Evolutionary conservation across 2,329 filamentous ascomycete species (phyloP).

Genomic region (Fusarium sambucinum): DNA sequence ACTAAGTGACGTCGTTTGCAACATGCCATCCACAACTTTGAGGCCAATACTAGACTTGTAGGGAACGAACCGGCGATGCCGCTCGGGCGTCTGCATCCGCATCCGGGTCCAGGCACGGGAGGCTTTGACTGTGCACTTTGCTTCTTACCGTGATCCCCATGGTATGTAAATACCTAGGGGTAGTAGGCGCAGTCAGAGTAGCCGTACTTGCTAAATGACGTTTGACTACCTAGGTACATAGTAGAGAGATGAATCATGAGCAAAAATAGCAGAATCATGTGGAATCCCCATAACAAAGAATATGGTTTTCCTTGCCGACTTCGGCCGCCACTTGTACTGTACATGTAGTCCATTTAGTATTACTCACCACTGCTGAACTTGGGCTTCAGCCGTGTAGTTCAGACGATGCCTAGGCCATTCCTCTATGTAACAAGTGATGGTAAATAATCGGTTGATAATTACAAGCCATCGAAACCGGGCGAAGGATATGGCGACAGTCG

Average conservation of each 20-base stretch:
- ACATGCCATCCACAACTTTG: constrained; percentile 3
- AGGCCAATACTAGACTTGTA: constrained; percentile 5
- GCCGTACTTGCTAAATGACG: too few species aligned
- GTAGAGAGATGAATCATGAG: constrained; percentile 22
- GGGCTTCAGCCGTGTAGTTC: background rate
- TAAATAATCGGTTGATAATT: constrained; percentile 43
- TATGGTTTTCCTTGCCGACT: constrained; percentile 11
- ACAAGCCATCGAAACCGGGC: constrained; percentile 45
- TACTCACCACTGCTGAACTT: constrained; percentile 11
- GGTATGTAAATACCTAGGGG: too few species aligned
- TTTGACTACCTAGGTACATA: background rate
- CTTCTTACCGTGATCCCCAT: constrained; percentile 8
- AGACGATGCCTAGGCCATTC: constrained; percentile 15
- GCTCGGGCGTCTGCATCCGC: constrained; percentile 21
- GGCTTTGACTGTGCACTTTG: constrained; percentile 5
- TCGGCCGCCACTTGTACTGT: constrained; percentile 21
- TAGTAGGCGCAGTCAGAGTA: too few species aligned
- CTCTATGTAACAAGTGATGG: constrained; percentile 19
- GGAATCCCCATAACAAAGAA: constrained; percentile 15
- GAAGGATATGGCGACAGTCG: constrained; percentile 41
- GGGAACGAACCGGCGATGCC: constrained; percentile 28
- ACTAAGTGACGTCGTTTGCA: constrained; percentile 23
- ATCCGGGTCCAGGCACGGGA: constrained; percentile 14
- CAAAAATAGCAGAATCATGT: constrained; percentile 21
- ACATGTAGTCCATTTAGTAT: background rate